Base-by-base conservation (phyloP, 164 flowering plant species). In the Pachysandra terminalis region DNA sequence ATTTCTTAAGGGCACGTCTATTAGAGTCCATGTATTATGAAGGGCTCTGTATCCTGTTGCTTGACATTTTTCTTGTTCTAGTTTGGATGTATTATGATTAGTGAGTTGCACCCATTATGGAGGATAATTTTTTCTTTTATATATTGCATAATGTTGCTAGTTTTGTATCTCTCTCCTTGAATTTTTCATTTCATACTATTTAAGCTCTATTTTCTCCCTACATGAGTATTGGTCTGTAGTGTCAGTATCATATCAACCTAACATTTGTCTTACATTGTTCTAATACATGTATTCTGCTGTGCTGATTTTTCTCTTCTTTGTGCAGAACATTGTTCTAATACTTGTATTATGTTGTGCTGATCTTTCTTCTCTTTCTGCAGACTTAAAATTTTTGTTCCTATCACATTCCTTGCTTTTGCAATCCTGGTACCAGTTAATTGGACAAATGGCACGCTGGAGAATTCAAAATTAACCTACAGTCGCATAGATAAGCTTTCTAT, bases 381-480 rank as follows among this genome's bases (percentile, higher is more conserved):
- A 74, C 89, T 90, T 55, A 90, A 90, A 76, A 85, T 90, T 58
- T 90, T 90, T 78, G 81, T 84, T 60, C 96, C 96, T 3, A 86
- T 89, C 53, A 70, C 93, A 52, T 56, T 82, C 59, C 68, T 88
- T 69, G 89, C 88, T 32, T 88, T 90, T 63, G 62, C 85, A 54
- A 53, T 90, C 76, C 75, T 88, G 81, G 88, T 90, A 19, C 96
- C 92, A 21, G 88, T 90, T 68, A 88, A 90, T 75, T 85, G 86
- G 88, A 88, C 92, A 53, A 85, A 87, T 67, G 57, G 56, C 53
- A 83, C 85, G 3, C 73, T 88, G 35, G 82, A 79, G 68, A 57
- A 24, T 32, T 80, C 87, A 35, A 73, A 75, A 5, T 64, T 87
- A 45, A 71, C 59, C 15, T 81, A 70, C 75, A 85, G 86, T 61